Conservation (phyloP, 208 protist species). For the Acanthamoeba lenticulata region DNA sequence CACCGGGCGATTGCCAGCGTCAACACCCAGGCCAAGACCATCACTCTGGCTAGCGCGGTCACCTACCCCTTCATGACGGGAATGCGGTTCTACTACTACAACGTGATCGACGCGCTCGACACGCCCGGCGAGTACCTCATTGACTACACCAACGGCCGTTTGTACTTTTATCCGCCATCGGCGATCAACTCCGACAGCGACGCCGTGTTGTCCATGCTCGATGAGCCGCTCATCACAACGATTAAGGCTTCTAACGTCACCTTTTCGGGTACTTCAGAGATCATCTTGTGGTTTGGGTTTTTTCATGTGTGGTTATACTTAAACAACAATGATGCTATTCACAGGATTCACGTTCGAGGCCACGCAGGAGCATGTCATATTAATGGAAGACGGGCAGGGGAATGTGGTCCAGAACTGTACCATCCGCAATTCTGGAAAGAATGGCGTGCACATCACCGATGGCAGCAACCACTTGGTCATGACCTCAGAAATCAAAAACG, state of each 20-base stretch:
- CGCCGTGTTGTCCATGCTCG: not conserved
- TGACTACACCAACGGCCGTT: not conserved
- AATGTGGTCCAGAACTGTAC: not conserved
- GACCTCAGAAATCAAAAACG: not conserved
- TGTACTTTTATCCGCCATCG: slow-evolving; percentile 7
- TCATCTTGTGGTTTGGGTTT: not conserved
- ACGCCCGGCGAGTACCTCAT: not conserved
- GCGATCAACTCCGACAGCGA: not conserved
- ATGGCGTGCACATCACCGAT: not conserved
- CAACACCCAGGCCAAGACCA: not conserved
- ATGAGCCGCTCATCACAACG: not conserved
- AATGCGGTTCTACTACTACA: not conserved
- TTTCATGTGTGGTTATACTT: too few species aligned
- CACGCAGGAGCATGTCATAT: not conserved
- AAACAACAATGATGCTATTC: too few species aligned
- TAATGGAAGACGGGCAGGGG: not conserved
- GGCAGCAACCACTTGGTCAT: not conserved
- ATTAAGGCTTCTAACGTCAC: not conserved
- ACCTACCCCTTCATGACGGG: not conserved
- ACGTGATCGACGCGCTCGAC: not conserved
- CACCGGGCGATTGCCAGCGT: not conserved
- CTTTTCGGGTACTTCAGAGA: not conserved
- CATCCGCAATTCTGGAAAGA: not conserved
- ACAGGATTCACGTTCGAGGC: not conserved
- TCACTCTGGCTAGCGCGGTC: not conserved